phyloP scores from a whole-genome alignment of 73 alveolate species.

The Urostyla sp. region DNA sequence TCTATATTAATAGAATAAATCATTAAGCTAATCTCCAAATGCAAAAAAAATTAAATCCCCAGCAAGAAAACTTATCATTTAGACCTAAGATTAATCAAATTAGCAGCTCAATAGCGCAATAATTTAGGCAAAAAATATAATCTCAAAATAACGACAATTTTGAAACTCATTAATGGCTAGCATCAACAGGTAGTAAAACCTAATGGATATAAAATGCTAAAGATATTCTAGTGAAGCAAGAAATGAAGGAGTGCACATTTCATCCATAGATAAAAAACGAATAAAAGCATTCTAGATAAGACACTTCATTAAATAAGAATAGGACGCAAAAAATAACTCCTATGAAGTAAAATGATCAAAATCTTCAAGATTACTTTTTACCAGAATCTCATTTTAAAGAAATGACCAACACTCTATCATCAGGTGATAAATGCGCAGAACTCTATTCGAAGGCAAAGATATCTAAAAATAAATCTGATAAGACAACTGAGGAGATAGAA shows the following conservation, averaged over 20 bases:
- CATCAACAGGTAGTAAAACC: slow-evolving; percentile 43
- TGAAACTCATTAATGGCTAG: slow-evolving; percentile 17
- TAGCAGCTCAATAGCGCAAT: slow-evolving; percentile 1
- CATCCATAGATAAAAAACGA: slow-evolving; percentile 14
- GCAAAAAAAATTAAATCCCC: background rate
- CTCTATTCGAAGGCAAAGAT: slow-evolving; percentile 31
- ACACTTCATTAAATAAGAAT: no score
- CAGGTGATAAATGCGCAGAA: slow-evolving; percentile 53
- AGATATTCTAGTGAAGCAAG: slow-evolving; percentile 38
- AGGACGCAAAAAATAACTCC: no score
- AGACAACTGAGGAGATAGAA: slow-evolving; percentile 56
- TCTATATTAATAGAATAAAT: slow-evolving; percentile 41
- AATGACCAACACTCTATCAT: background rate
- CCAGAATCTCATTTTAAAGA: background rate
- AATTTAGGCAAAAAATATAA: slow-evolving; percentile 42
- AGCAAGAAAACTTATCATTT: slow-evolving; percentile 22
- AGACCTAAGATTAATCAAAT: slow-evolving; percentile 21
- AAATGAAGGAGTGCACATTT: slow-evolving; percentile 58
- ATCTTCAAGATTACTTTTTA: no score
- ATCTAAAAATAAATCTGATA: slow-evolving; percentile 21
- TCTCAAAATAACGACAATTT: slow-evolving; percentile 8
- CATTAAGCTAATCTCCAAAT: background rate
- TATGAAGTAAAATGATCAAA: no score
- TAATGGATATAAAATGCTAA: slow-evolving; percentile 38
- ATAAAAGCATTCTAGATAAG: no score